phyloP scores from a whole-genome alignment of 1,284 basidiomycete genomes.

The Trichosporon sp. region DNA sequence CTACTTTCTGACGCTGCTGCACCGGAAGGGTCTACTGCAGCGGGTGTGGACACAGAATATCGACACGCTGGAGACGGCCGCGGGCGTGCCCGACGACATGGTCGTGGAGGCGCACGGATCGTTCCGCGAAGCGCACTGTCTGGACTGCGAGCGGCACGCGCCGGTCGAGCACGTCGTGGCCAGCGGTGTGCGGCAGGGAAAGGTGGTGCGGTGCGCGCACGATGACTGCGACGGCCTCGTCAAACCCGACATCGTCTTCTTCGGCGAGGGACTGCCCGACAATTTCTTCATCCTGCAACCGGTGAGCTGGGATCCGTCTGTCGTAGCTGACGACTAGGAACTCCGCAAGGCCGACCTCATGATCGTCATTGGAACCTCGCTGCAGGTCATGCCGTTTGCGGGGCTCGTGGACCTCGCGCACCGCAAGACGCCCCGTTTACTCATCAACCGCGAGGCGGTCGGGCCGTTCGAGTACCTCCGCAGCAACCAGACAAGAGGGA shows the following conservation, averaged over 20 bases:
- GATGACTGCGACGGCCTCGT: constrained; percentile 63
- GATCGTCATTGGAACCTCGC: constrained; percentile 86
- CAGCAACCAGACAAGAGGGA: constrained; percentile 13
- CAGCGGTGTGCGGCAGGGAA: constrained; percentile 56
- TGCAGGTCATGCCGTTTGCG: constrained; percentile 56
- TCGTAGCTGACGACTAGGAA: constrained; percentile 9
- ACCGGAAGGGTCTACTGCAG: constrained; percentile 33
- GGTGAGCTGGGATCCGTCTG: constrained; percentile 15
- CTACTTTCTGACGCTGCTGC: constrained; percentile 65
- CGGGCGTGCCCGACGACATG: constrained; percentile 66
- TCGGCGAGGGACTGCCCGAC: constrained; percentile 63
- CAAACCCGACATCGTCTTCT: constrained; percentile 94
- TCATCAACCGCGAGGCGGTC: constrained; percentile 57
- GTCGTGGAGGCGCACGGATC: constrained; percentile 94
- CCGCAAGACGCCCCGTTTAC: constrained; percentile 49
- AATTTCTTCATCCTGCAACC: constrained; percentile 44
- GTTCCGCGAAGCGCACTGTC: constrained; percentile 75
- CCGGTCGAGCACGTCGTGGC: constrained; percentile 68
- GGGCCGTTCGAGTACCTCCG: constrained; percentile 41
- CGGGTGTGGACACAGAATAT: constrained; percentile 55
- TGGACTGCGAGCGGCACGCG: constrained; percentile 58
- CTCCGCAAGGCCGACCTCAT: constrained; percentile 66
- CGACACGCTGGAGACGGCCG: constrained; percentile 83
- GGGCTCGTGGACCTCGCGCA: constrained; percentile 52
- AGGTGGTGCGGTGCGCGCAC: constrained; percentile 60